Evolutionary conservation across 495 filamentous ascomycete species (phyloP).

Genomic region (Physcia stellaris): DNA sequence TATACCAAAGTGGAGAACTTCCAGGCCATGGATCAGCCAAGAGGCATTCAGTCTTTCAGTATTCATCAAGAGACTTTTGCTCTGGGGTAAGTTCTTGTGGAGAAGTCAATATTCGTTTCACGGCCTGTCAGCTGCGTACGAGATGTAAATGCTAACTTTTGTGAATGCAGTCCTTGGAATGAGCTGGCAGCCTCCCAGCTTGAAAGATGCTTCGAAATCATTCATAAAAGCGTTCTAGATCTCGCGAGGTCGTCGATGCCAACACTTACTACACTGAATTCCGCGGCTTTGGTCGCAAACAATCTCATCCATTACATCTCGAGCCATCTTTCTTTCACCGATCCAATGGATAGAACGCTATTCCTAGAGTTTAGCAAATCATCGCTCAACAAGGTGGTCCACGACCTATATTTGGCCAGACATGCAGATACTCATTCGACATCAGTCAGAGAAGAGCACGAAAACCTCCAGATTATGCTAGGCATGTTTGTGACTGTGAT

Average conservation of each 20-base stretch:
- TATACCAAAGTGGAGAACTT: constrained; percentile 26
- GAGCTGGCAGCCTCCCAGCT: constrained; percentile 56
- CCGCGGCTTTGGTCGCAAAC: not conserved
- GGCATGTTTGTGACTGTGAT: constrained; percentile 26
- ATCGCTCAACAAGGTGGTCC: constrained; percentile 7
- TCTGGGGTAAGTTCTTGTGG: too few relatives aligned
- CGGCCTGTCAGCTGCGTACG: too few relatives aligned
- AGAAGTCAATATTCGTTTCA: too few relatives aligned
- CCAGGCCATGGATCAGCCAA: constrained; percentile 21
- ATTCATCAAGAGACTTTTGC: constrained; percentile 38
- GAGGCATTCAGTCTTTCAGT: constrained; percentile 22
- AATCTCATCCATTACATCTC: constrained; percentile 28
- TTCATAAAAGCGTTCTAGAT: constrained; percentile 18
- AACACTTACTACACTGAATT: not conserved
- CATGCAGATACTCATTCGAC: not conserved
- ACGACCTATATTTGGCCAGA: not conserved
- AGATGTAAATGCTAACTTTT: too few relatives aligned
- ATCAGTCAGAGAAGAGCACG: constrained; percentile 11
- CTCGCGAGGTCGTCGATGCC: not conserved
- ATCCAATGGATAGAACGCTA: constrained; percentile 31
- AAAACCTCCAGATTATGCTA: constrained; percentile 14
- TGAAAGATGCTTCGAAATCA: constrained; percentile 40
- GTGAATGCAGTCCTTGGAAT: constrained; percentile 57
- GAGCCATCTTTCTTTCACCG: constrained; percentile 35
- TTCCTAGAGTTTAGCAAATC: constrained; percentile 24